A percentile compares a stretch with the other conserved stretches of the same genome.
Conservation (phyloP, 164 flowering plant species). For the Buxus sempervirens region DNA sequence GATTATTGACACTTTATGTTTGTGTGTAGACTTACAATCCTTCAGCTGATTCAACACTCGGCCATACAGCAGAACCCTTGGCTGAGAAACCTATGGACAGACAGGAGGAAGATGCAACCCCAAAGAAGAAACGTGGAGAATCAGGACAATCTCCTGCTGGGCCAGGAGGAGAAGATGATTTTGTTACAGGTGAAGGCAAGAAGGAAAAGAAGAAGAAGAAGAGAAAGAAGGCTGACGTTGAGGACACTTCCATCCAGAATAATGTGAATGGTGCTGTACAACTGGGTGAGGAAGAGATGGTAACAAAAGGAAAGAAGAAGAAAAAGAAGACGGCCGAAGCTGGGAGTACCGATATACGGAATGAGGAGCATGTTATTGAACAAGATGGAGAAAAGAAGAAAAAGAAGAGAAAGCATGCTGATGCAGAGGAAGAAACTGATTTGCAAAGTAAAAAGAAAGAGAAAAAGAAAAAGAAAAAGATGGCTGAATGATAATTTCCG, state of each 20-base stretch:
- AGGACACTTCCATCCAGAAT: background rate
- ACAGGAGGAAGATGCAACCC: background rate
- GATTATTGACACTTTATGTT: background rate
- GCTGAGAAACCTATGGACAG: background rate
- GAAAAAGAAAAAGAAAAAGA: conserved; percentile 31
- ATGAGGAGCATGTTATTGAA: background rate
- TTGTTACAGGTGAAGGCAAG: conserved; percentile 24
- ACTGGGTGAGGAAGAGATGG: conserved; percentile 33
- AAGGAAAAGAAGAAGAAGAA: conserved; percentile 41
- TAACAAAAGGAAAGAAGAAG: conserved; percentile 41
- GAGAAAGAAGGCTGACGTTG: conserved; percentile 8
- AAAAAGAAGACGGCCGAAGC: conserved; percentile 24
- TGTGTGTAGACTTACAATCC: conserved; percentile 56
- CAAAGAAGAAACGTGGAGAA: conserved; percentile 11
- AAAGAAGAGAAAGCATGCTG: conserved; percentile 30
- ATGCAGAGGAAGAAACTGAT: conserved; percentile 21
- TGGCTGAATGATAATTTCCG: conserved; percentile 2
- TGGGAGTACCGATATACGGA: conserved; percentile 4
- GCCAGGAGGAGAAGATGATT: conserved; percentile 9
- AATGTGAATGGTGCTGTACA: too few species aligned
- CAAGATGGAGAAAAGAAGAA: conserved; percentile 22
- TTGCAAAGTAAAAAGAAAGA: conserved; percentile 24
- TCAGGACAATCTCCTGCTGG: background rate
- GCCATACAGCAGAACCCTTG: conserved; percentile 6
- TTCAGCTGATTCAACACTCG: conserved; percentile 49